These are phyloP conservation scores for Cercospora sojina DNA, from an alignment of 2,329 filamentous ascomycete species.

Conservation along the genomic window DNA sequence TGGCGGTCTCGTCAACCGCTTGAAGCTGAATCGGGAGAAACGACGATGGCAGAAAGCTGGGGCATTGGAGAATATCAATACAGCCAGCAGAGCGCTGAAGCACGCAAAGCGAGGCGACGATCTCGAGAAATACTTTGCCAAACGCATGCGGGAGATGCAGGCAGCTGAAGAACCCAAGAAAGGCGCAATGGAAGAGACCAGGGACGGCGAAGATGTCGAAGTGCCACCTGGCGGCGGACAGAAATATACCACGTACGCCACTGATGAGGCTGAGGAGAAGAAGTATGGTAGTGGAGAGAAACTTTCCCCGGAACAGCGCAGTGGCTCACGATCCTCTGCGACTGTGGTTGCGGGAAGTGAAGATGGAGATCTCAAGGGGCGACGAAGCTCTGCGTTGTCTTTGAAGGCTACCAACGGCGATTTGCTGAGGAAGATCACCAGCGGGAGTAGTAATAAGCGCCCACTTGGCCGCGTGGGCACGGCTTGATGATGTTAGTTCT, in stretches of 20 bases:
- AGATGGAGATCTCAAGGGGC: not conserved
- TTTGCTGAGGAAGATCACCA: slow-evolving; percentile 6
- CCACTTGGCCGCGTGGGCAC: not conserved
- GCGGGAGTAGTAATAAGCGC: not conserved
- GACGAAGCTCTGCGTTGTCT: not conserved
- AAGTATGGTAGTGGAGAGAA: not conserved
- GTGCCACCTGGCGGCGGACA: slow-evolving; percentile 10
- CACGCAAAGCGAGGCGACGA: slow-evolving; percentile 32
- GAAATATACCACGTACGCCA: not conserved
- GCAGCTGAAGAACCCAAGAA: slow-evolving; percentile 5
- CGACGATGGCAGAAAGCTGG: slow-evolving; percentile 35
- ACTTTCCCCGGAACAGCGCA: not conserved
- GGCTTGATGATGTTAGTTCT: not conserved
- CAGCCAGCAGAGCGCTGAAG: slow-evolving; percentile 33
- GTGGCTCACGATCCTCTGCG: not conserved
- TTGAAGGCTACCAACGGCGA: not conserved
- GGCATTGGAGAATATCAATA: slow-evolving; percentile 37
- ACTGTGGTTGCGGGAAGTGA: slow-evolving; percentile 1
- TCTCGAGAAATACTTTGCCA: slow-evolving; percentile 32
- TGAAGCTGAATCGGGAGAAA: slow-evolving; percentile 31
- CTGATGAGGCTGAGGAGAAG: slow-evolving; percentile 3
- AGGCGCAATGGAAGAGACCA: not conserved
- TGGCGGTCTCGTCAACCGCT: slow-evolving; percentile 26
- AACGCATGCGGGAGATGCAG: slow-evolving; percentile 4
- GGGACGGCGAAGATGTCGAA: not conserved